Evolutionary conservation across 2,329 filamentous ascomycete species (phyloP).

Genomic region (Phoma herbarum): DNA sequence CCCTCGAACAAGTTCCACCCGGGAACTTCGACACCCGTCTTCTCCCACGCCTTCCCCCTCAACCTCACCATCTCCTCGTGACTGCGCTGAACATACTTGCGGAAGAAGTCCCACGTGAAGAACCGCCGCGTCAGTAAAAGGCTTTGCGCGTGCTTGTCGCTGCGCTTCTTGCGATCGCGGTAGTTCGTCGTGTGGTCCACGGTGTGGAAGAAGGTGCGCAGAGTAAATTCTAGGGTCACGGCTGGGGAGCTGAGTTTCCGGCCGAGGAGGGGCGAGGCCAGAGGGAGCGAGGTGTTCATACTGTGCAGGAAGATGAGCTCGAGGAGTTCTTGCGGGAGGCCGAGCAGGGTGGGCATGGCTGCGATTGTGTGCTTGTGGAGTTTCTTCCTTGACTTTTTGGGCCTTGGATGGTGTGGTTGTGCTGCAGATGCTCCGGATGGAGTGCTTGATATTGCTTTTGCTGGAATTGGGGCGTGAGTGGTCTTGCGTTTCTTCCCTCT

Average conservation of each 20-base stretch:
- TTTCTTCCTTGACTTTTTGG: slow-evolving; percentile 24
- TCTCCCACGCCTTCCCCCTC: slow-evolving; percentile 44
- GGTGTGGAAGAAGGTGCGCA: slow-evolving; percentile 47
- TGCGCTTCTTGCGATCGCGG: slow-evolving; percentile 31
- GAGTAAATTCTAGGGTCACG: slow-evolving; percentile 41
- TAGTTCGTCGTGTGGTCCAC: slow-evolving; percentile 42
- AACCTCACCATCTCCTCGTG: slow-evolving; percentile 39
- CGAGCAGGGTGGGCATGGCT: slow-evolving; percentile 46
- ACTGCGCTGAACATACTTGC: slow-evolving; percentile 43
- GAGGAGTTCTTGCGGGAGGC: slow-evolving; percentile 47
- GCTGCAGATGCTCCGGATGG: slow-evolving; percentile 15
- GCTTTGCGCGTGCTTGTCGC: slow-evolving; percentile 39
- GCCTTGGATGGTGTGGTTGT: slow-evolving; percentile 16
- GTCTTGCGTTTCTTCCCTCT: slow-evolving; percentile 45
- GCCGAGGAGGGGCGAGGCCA: slow-evolving; percentile 41
- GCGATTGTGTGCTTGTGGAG: slow-evolving; percentile 24
- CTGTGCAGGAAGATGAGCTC: slow-evolving; percentile 49
- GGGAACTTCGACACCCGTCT: slow-evolving; percentile 37
- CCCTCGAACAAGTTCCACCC: slow-evolving; percentile 37
- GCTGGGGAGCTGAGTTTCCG: slow-evolving; percentile 43
- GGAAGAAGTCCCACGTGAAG: slow-evolving; percentile 50
- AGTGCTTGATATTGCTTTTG: slow-evolving; percentile 11
- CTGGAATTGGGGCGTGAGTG: slow-evolving; percentile 4
- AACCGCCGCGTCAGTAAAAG: slow-evolving; percentile 44
- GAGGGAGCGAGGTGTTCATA: slow-evolving; percentile 48